Base-by-base conservation (phyloP, 371 early-diverging fungal species). In the Mortierella sp. region DNA sequence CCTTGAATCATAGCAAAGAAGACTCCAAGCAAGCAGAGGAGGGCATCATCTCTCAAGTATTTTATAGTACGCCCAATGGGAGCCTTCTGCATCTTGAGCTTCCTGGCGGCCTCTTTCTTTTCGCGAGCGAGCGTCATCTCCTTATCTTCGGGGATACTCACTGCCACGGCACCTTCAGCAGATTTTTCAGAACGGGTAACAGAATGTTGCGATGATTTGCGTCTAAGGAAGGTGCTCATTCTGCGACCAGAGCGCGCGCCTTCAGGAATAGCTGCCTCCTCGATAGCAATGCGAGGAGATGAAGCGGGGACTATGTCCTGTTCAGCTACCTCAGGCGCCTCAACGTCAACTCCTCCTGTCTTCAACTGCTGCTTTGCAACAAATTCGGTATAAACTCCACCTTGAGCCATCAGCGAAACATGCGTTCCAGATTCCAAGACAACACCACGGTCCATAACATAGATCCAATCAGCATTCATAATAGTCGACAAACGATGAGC, bases 401-500 rank as follows among this genome's bases (percentile, higher is more conserved):
- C 83, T 0, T 77, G 77, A 11, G 79, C 79, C 66, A 91, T 74
- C 20, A 93, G 75, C 20, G 90, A 87, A 20, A 87, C 86, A 74
- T 95, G 95, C 6, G 85, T 91, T 51, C 95, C 95, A 64, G 79
- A 78, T 72, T 95, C 95, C 22, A 93, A 66, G 18, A 95, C 81
- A 26, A 87, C 88, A 52, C 95, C 95, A 58, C 88, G 83, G 52
- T 88, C 79, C 87, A 94, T 89, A 8, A 94, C 95, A 59, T 92
- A 90, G 72, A 98, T 97, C 39, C 89, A 70, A 77, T 98, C 96
- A 1, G 97, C 94, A 66, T 96, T 90, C 72, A 90, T 87, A 45
- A 93, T 94, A 35, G 94, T 94, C 32, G 94, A 91, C 45, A 96
- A 81, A 62, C 93, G 85, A 75, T 88, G 90, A n/a, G 93, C 93